Percentiles rank a stretch among this genome's conserved stretches.
phyloP scores from a whole-genome alignment of 495 filamentous ascomycete genomes.

The Xylaria flabelliformis region DNA sequence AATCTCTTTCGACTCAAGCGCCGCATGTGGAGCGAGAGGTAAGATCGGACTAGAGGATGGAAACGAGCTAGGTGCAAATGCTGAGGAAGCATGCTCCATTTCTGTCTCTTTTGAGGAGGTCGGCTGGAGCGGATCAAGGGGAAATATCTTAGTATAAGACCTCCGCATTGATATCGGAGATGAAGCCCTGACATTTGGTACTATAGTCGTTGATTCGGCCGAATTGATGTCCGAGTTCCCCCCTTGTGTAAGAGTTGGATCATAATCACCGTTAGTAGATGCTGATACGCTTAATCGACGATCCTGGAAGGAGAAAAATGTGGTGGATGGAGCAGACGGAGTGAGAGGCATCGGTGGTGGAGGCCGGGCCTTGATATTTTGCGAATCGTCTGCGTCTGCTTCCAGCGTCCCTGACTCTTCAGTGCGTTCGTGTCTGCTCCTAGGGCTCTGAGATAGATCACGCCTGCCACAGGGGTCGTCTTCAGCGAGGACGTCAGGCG shows the following conservation, averaged over 20 bases:
- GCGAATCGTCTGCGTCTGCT: conserved; percentile 31
- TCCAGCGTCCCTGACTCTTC: conserved; percentile 19
- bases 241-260: conserved; percentile 49
- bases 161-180: conserved; percentile 44
- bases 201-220: conserved; percentile 37
- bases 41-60: conserved; percentile 51
- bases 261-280: conserved; percentile 46
- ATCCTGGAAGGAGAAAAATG: conserved; percentile 46
- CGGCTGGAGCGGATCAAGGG: conserved; percentile 39
- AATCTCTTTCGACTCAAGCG: conserved; percentile 43
- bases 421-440: conserved; percentile 20
- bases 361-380: conserved; percentile 42
- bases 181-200: conserved; percentile 38
- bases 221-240: conserved; percentile 49
- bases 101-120: background rate
- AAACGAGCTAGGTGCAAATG: conserved; percentile 53
- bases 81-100: conserved; percentile 15
- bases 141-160: conserved; percentile 51
- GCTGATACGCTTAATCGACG: conserved; percentile 47
- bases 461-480: conserved; percentile 19
- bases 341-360: conserved; percentile 51
- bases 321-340: conserved; percentile 40
- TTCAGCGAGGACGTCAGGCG: conserved; percentile 23
- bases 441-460: conserved; percentile 28
- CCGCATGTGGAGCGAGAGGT: conserved; percentile 40